A percentile compares a stretch with the other conserved stretches of the same genome.
Evolutionary conservation across 2,329 filamentous ascomycete species (phyloP).

Genomic region (Apiospora saccharicola): DNA sequence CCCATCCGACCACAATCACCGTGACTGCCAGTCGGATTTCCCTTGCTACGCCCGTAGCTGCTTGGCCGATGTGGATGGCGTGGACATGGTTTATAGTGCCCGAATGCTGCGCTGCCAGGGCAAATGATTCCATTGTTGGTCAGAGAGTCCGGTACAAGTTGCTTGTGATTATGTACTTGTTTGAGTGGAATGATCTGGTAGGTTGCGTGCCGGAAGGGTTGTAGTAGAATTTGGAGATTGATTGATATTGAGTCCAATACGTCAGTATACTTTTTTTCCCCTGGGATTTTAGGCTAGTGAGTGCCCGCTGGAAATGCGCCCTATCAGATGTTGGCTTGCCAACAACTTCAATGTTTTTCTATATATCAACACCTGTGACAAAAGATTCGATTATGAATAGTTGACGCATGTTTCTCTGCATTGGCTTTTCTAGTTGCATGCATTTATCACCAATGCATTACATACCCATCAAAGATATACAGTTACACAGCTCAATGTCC

Average conservation of each 20-base stretch:
- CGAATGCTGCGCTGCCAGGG: conserved; percentile 44
- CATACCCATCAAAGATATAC: no score
- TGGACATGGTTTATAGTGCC: conserved; percentile 45
- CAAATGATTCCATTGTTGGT: conserved; percentile 45
- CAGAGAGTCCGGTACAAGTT: not conserved
- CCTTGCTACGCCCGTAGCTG: conserved; percentile 37
- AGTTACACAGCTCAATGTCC: no score
- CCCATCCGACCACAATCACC: conserved; percentile 42
- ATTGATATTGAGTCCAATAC: not conserved
- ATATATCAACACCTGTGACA: no score
- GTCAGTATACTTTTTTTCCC: not conserved
- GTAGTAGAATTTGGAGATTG: not conserved
- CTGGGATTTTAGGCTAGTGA: not conserved
- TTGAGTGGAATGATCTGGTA: not conserved
- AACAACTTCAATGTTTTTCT: no score
- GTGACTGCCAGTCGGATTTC: conserved; percentile 42
- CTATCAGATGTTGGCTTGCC: not conserved
- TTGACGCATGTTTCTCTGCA: no score
- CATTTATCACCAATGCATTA: no score
- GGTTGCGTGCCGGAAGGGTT: not conserved
- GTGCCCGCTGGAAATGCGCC: not conserved
- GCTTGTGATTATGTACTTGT: not conserved
- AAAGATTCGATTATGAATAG: no score
- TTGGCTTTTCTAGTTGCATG: no score
- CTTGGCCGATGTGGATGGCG: conserved; percentile 40